Conservation (phyloP, 441 rosid genomes). For the Dalechampia spathulata region DNA sequence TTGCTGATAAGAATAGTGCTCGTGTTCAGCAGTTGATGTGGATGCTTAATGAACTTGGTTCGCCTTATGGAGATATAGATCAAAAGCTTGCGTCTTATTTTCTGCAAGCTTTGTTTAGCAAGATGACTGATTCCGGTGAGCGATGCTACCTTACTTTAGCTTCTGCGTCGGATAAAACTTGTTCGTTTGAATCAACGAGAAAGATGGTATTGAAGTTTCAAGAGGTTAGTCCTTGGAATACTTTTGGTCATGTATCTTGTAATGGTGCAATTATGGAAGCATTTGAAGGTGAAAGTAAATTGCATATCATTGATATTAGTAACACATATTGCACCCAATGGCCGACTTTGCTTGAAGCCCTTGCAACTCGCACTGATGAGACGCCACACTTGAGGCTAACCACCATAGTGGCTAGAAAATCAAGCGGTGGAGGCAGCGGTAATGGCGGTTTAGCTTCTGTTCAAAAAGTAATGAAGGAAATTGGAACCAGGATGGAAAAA, state of each 20-base stretch:
- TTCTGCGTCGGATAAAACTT: constrained; percentile 54
- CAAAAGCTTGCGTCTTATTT: constrained; percentile 79
- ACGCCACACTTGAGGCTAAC: constrained; percentile 75
- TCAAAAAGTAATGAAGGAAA: constrained; percentile 78
- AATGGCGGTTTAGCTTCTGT: constrained; percentile 31
- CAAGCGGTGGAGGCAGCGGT: constrained; percentile 13
- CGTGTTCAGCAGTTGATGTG: constrained; percentile 76
- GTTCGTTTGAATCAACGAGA: constrained; percentile 73
- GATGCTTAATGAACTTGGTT: constrained; percentile 80
- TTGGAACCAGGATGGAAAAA: constrained; percentile 75
- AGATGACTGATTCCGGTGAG: constrained; percentile 70
- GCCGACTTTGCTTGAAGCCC: constrained; percentile 91
- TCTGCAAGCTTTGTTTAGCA: constrained; percentile 81
- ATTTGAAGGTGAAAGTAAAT: constrained; percentile 62
- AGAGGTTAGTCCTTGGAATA: constrained; percentile 93
- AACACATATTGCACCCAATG: constrained; percentile 94
- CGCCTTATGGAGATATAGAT: constrained; percentile 83
- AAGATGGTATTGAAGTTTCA: constrained; percentile 76
- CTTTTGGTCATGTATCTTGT: constrained; percentile 86
- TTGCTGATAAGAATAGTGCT: constrained; percentile 45
- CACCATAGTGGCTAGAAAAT: constrained; percentile 42
- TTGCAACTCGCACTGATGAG: constrained; percentile 83
- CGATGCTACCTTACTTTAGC: constrained; percentile 50
- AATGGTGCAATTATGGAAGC: constrained; percentile 94
- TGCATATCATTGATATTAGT: constrained; percentile 80